Conservation (phyloP, 257 asterid genomes). For the Solanum boliviense region DNA sequence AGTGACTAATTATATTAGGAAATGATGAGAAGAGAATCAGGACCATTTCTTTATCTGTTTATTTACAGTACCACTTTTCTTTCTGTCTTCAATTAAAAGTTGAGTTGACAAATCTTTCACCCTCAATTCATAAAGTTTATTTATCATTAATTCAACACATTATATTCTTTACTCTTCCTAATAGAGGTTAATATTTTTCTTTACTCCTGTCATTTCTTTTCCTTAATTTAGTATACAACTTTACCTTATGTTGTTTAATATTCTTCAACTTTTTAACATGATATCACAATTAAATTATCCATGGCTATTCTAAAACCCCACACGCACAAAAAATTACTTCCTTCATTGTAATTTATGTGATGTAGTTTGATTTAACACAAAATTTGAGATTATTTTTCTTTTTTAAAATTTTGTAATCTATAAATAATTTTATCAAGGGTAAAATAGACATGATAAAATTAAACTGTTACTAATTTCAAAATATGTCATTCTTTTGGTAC, state of each 20-base stretch:
- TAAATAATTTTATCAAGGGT: no score
- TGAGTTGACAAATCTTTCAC: neutral
- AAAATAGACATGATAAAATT: no score
- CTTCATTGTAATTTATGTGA: neutral
- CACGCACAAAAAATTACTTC: neutral
- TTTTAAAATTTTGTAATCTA: neutral
- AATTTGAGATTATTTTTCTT: neutral
- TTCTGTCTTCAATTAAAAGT: neutral
- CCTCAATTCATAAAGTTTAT: neutral
- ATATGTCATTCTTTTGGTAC: no score
- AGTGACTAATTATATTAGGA: slow-evolving; percentile 12
- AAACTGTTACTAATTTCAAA: no score
- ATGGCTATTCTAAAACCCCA: neutral
- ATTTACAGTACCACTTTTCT: neutral
- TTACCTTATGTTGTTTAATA: neutral
- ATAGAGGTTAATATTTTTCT: neutral
- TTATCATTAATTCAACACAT: neutral
- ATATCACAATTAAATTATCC: neutral
- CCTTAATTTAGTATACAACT: neutral
- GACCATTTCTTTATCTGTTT: neutral
- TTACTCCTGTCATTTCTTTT: neutral
- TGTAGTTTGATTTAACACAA: no score
- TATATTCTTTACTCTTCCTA: neutral
- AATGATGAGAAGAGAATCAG: slow-evolving; percentile 13
- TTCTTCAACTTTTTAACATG: neutral